Evolutionary conservation across 176 grass and related monocot species (phyloP), one percentile per base, ranked within the genome.

Genomic region (Triticum timopheevii): DNA sequence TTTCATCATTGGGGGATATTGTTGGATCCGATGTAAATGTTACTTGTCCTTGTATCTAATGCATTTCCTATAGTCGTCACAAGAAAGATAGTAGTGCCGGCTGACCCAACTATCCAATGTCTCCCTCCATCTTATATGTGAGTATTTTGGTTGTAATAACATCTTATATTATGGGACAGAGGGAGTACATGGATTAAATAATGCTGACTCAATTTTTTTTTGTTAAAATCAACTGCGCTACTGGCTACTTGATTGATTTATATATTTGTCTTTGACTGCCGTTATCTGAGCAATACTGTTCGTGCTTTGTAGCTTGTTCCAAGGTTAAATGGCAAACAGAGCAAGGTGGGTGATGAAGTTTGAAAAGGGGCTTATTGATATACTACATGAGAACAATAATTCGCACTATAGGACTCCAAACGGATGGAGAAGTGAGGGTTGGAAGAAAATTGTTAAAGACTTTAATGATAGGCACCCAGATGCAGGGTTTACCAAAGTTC

Each of bases 331-430:
- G 89, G 76, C 89, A 39, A 68, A 61, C 36, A 79, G 89, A 87
- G 81, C 89, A 84, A 91, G 81, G 24, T 87, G 89, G 89, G 44
- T 87, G 61, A 67, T 87, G 81, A 91, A 91, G 69, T 91, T 87
- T 25, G 81, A 87, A 52, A 91, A 87, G 61, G 85, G 89, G 30
- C 89, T 87, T 38, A 76, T 91, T 61, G 89, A 91, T 67, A 64
- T 87, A 80, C 81, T 91, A 75, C 76, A 80, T 3, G 89, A 91
- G 76, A 87, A 91, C 45, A 91, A 91, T 76, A 28, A 13, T 69
- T 35, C 81, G 5, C 80, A 80, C 39, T 91, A 91, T 56, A 81
- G 85, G 45, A 91, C 85, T 24, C 85, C 31, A 75, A 83, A 79
- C 67, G 89, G 89, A 39, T 91, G 89, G 89, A 87, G 77, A 87